Evolutionary conservation across 768 basidiomycete genomes (phyloP).

Genomic region (Tubosaeta sp.): DNA sequence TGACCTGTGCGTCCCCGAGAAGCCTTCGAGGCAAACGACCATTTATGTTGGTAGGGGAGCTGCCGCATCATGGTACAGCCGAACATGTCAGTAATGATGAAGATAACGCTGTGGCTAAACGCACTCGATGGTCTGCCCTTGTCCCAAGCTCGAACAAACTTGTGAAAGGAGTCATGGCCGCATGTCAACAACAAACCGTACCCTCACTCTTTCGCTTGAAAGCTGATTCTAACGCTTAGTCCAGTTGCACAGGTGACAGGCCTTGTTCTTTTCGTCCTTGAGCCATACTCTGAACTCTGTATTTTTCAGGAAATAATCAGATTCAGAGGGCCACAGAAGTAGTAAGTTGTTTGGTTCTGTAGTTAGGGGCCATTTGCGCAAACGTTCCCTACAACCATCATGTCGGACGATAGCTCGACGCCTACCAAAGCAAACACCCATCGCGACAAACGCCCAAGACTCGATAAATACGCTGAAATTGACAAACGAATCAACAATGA

Average conservation of each 20-base stretch:
- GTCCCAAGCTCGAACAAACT: constrained; percentile 92
- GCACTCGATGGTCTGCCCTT: constrained; percentile 65
- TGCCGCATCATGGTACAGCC: constrained; percentile 61
- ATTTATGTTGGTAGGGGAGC: constrained; percentile 70
- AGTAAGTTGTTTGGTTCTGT: constrained; percentile 9
- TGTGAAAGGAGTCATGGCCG: constrained; percentile 54
- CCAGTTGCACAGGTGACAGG: constrained; percentile 19
- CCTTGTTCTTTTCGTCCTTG: constrained; percentile 65
- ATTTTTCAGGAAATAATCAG: constrained; percentile 87
- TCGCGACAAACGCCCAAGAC: not conserved
- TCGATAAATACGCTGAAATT: not conserved
- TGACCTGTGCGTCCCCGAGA: constrained; percentile 60
- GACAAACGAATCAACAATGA: not conserved
- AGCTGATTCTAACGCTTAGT: constrained; percentile 53
- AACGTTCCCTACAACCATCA: too few species aligned
- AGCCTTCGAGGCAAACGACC: constrained; percentile 76
- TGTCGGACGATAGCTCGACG: not conserved
- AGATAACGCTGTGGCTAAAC: not conserved
- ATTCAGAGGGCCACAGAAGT: constrained; percentile 51
- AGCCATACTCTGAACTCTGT: constrained; percentile 87
- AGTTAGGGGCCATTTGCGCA: too few species aligned
- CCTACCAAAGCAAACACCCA: not conserved
- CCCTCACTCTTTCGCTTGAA: constrained; percentile 76
- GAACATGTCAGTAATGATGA: not conserved
- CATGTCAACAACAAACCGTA: constrained; percentile 32